A percentile compares a stretch with the other conserved stretches of the same genome.
Evolutionary conservation across 192 early-diverging fungal species (phyloP).

Genomic region (Jimgerdemannia flammicorona): DNA sequence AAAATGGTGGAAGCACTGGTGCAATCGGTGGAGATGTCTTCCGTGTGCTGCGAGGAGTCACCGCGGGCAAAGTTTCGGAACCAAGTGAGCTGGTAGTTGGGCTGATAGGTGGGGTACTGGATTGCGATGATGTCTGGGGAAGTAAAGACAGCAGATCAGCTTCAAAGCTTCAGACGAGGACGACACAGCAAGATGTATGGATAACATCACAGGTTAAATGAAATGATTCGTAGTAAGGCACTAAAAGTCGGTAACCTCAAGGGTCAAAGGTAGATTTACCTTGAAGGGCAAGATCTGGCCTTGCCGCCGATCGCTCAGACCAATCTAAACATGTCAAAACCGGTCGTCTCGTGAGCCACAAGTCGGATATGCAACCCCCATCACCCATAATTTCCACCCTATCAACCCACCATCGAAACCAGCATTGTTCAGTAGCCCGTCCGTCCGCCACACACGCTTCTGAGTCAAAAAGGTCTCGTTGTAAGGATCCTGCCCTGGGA

Average conservation of each 20-base stretch:
- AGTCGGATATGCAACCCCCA: neutral
- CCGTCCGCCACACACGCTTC: constrained; percentile 10
- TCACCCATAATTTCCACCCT: neutral
- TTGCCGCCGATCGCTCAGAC: constrained; percentile 8
- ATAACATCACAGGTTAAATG: no score
- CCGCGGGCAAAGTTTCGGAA: constrained; percentile 6
- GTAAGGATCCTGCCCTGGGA: neutral
- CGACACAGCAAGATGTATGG: no score
- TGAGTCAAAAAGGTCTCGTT: constrained; percentile 10
- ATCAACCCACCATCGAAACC: constrained; percentile 8
- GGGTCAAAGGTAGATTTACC: constrained; percentile 1
- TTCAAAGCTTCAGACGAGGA: no score
- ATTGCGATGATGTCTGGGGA: constrained; percentile 12
- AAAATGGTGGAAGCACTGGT: neutral
- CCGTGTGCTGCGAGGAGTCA: neutral
- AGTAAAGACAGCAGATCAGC: no score
- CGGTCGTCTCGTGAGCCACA: neutral
- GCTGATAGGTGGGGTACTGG: constrained; percentile 22
- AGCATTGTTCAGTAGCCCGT: neutral
- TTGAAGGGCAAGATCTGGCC: constrained; percentile 19
- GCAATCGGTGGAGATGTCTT: neutral
- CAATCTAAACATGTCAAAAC: constrained; percentile 4
- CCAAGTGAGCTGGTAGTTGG: constrained; percentile 10
- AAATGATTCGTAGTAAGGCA: no score
- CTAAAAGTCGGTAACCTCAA: no score